phyloP scores from a whole-genome alignment of 768 basidiomycete species.

The Crucibulum laeve region DNA sequence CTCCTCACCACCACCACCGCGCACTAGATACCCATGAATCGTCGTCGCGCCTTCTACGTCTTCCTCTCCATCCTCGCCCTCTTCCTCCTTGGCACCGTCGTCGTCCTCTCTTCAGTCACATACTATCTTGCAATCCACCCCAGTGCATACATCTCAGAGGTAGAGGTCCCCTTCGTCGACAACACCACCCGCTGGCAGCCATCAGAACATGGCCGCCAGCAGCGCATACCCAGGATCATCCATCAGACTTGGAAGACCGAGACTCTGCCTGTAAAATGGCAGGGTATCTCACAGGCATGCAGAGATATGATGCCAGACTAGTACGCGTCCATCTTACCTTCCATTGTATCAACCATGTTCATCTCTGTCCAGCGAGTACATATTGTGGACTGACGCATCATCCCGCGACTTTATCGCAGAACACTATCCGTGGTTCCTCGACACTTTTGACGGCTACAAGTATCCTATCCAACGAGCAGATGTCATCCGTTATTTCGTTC shows the following conservation, averaged over 20 bases:
- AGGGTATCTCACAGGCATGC: constrained; percentile 75
- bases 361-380: constrained; percentile 70
- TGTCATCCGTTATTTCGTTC: constrained; percentile 96
- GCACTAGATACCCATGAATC: constrained; percentile 31
- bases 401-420: constrained; percentile 88
- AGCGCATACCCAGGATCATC: constrained; percentile 86
- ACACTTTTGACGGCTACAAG: constrained; percentile 88
- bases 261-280: constrained; percentile 78
- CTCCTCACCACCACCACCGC: not conserved
- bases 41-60: constrained; percentile 38
- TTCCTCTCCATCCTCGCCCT: constrained; percentile 56
- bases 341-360: constrained; percentile 10
- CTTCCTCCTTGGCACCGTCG: constrained; percentile 81
- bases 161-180: constrained; percentile 60
- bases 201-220: constrained; percentile 53
- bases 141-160: constrained; percentile 74
- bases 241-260: constrained; percentile 99
- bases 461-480: constrained; percentile 96
- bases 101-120: constrained; percentile 88
- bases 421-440: constrained; percentile 89
- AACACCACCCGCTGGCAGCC: constrained; percentile 61
- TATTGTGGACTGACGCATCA: constrained; percentile 92
- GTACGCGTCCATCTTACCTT: constrained; percentile 45
- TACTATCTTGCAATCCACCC: constrained; percentile 83
- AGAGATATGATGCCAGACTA: constrained; percentile 94